Base-by-base conservation (phyloP, 169 alveolate genomes). In the Cryptosporidium bovis region DNA sequence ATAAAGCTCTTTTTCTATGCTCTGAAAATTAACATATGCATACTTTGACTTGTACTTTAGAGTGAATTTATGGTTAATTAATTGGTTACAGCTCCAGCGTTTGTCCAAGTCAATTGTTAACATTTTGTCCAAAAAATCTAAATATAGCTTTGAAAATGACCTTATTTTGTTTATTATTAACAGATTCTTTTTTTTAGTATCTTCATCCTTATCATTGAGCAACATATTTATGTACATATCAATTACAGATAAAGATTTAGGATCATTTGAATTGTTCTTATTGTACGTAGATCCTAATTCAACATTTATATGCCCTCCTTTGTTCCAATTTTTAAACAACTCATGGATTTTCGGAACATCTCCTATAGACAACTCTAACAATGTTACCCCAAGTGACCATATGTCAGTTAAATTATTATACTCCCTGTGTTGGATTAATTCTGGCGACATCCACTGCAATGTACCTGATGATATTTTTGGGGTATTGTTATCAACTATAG, bases 361-460 rank as follows among this genome's bases (percentile, higher is more conserved):
- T 10, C 87, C 87, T 24, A 66, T 77, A 20, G 87, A 56, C 46
- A 77, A 44, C 34, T 77, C 87, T 27, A 77, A 64, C 10, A 62
- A 44, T 5, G 87, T 77, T 60, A 77, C 51, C 12, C 87, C 87
- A 20, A 77, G 51, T 1, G 87, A 77, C 87, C 87, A 77, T 40
- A 77, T 62, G 50, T 77, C 87, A 3, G 71, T 77, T 40, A 62
- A 62, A 24, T 56, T 58, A 60, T 77, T 29, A 29, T 77, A 77
- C 29, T 77, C 87, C 13, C 16, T 60, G 33, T n/a, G 8, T 27
- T 44, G 40, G n/a, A 77, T 34, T 27, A 77, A 15, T 46, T 77
- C 87, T 58, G 87, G 87, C 15, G 87, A 56, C 87, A 77, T 60
- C 87, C 87, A 77, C 27, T 77, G 87, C 29, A 77, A 27, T 27